Evolutionary conservation across 2,329 filamentous ascomycete genomes (phyloP).

Genomic region (Aspergillus pseudotamarii): DNA sequence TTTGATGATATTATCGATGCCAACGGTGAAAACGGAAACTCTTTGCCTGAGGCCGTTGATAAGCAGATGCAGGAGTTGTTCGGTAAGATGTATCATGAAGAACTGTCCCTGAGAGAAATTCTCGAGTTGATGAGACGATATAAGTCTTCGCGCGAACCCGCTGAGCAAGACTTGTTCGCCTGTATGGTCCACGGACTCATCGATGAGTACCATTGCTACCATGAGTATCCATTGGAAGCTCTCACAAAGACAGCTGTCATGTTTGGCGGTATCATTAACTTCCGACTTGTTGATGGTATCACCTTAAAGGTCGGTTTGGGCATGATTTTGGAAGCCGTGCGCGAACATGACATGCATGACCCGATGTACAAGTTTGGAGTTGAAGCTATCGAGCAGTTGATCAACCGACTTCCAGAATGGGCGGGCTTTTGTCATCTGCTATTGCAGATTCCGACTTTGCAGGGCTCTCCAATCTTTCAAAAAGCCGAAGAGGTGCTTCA

Average conservation of each 20-base stretch:
- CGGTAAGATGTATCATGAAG: constrained; percentile 95
- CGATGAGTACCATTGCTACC: constrained; percentile 94
- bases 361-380: constrained; percentile 98
- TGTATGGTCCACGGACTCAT: constrained; percentile 99
- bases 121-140: constrained; percentile 82
- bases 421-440: constrained; percentile 90
- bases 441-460: constrained; percentile 77
- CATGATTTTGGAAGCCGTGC: constrained; percentile 96
- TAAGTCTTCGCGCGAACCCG: constrained; percentile 80
- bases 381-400: constrained; percentile 88
- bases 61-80: constrained; percentile 96
- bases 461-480: constrained; percentile 80
- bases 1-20: constrained; percentile 88
- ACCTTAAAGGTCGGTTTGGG: constrained; percentile 91
- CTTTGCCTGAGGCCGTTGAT: constrained; percentile 76
- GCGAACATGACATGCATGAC: constrained; percentile 78
- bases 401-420: constrained; percentile 84
- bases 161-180: constrained; percentile 92
- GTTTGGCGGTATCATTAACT: constrained; percentile 95
- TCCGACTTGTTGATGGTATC: constrained; percentile 84
- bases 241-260: constrained; percentile 93
- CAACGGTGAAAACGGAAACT: constrained; percentile 80
- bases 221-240: constrained; percentile 93
- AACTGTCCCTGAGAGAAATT: constrained; percentile 82
- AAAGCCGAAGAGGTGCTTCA: constrained; percentile 80